A percentile compares a stretch with the other conserved stretches of the same genome.
These are phyloP conservation scores for Talaromyces sp. DNA, from an alignment of 2,329 filamentous ascomycete genomes.

Conservation along the genomic window DNA sequence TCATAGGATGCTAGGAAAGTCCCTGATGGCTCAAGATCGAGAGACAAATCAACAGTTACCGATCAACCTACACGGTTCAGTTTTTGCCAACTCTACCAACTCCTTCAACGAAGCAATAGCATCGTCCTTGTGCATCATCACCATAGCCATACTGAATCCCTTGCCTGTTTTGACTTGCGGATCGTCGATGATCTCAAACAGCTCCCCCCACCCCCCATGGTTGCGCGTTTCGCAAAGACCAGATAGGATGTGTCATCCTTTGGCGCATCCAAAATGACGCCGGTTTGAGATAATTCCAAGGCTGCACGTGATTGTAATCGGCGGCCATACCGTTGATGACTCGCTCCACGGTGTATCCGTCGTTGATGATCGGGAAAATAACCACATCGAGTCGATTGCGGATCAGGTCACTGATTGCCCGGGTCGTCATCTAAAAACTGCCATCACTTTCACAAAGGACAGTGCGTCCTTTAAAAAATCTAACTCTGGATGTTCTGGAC, in stretches of 20 bases:
- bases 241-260: conserved; percentile 28
- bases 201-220: background rate
- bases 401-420: conserved; percentile 62
- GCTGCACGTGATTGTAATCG: conserved; percentile 57
- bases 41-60: background rate
- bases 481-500: background rate
- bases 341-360: conserved; percentile 86
- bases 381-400: background rate
- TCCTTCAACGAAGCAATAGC: background rate
- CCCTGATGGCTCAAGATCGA: background rate
- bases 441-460: conserved; percentile 89
- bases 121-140: background rate
- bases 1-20: background rate
- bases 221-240: conserved; percentile 2
- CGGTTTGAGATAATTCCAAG: conserved; percentile 70
- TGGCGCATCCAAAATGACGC: conserved; percentile 34
- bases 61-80: background rate
- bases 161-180: conserved; percentile 2
- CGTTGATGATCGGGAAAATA: conserved; percentile 49
- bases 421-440: conserved; percentile 77
- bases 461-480: conserved; percentile 51
- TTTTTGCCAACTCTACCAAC: background rate
- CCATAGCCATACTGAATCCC: background rate
- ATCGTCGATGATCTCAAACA: background rate
- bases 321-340: conserved; percentile 81